Evolutionary conservation across 2,329 filamentous ascomycete species (phyloP).

Genomic region (Amesomyces nigricolor): DNA sequence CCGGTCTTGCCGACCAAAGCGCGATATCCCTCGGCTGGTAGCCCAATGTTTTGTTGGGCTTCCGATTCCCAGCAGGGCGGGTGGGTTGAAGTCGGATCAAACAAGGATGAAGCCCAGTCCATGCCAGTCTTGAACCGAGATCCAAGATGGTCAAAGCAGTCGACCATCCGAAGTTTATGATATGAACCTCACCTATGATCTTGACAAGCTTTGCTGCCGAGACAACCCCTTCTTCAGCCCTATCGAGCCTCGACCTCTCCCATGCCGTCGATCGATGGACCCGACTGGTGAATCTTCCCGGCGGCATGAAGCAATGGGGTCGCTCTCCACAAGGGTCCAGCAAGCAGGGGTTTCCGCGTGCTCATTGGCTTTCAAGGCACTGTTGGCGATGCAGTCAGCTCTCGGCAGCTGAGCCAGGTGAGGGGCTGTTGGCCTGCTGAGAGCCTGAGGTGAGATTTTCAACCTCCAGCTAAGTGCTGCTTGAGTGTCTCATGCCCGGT

Average conservation of each 20-base stretch:
- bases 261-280: neutral
- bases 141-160: too few relatives aligned
- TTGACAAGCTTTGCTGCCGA: neutral
- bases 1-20: constrained; percentile 8
- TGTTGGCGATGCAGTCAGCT: constrained; percentile 9
- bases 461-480: too few relatives aligned
- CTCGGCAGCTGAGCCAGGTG: neutral
- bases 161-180: too few relatives aligned
- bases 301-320: constrained; percentile 1
- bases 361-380: constrained; percentile 12
- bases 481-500: too few relatives aligned
- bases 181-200: too few relatives aligned
- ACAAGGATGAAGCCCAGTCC: too few relatives aligned
- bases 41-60: too few relatives aligned
- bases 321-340: neutral
- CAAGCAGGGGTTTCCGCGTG: neutral
- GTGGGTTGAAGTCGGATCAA: too few relatives aligned
- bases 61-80: too few relatives aligned
- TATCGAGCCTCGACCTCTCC: constrained; percentile 2
- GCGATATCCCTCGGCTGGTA: neutral
- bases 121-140: too few relatives aligned
- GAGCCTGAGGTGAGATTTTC: too few relatives aligned
- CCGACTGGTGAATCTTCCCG: constrained; percentile 1
- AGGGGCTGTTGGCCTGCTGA: neutral
- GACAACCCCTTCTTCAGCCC: constrained; percentile 10